Evolutionary conservation across 2,329 filamentous ascomycete species (phyloP), one percentile per base, ranked within the genome.

Genomic region (Lasiodiplodia citricola): DNA sequence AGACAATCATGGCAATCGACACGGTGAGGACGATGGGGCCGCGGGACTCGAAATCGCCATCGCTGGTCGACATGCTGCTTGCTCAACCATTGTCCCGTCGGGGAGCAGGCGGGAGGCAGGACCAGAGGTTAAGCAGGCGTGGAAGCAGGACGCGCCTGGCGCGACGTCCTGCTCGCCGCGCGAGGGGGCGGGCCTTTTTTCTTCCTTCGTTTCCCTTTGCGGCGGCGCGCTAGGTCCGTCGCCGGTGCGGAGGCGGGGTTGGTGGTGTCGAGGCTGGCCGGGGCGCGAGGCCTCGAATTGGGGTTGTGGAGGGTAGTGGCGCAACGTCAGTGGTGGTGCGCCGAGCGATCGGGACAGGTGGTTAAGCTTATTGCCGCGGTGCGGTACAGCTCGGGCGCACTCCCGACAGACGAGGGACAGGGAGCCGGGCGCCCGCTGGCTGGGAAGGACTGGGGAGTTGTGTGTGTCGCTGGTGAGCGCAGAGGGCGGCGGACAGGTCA

Each of bases 1-100:
- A 78, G 25, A 86, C 86, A 70, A 94, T 86, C 64, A 91, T 92
- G 23, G 86, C 83, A 7, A 87, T 86, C n/a, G 90, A 91, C 71
- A 93, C 91, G 73, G 87, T 87, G 74, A 94, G 88, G 65, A 93
- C 90, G 14, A 73, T 73, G 6, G 78, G 77, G 21, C 75, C 76
- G 67, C 79, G 72, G 8, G 74, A 28, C 28, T 67, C 65, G 28
- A 18, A 50, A 38, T 47, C 52, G 65, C 65, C 65, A 67, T 67
- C 18, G 65, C 65, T 67, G 65, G 65, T 58, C 65, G 65, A 67
- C 65, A 67, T 67, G 65, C 41, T 67, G 65, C 28, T 57, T 58
- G 65, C 65, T 67, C 65, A 58, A 67, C 65, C 65, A 67, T 67
- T 58, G 65, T 67, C 54, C 65, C 65, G 16, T 47, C 28, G 65